Evolutionary conservation across 108 stramenopile species (phyloP), one percentile per base, ranked within the genome.

Genomic region (Skeletonema costatum): DNA sequence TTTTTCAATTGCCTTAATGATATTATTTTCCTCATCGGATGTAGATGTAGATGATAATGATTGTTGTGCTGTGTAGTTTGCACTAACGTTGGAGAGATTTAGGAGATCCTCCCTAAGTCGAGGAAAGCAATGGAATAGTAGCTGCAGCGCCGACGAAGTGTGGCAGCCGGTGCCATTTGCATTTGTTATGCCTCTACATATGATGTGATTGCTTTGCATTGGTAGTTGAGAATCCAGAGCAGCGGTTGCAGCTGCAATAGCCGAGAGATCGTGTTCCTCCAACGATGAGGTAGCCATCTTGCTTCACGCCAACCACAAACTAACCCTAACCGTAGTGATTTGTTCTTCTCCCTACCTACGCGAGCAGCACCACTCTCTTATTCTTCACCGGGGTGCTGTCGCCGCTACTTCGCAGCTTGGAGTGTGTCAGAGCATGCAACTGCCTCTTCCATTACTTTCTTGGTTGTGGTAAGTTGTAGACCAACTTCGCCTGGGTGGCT

Each of bases 131-230:
- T 74, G 74, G 33, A 66, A 74, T 36, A 74, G 29, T 19, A 74
- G 50, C 35, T 74, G 74, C 30, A 74, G 25, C 21, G 74, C 74
- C 65, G 74, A 74, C 19, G 74, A 74, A 65, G 74, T 74, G 1
- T 74, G 74, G 12, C 74, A 74, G 11, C 53, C 29, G 36, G 74
- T 74, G 16, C 65, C 65, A 25, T 66, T 33, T 21, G 19, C 12
- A 56, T 74, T 74, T 31, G 14, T 74, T 66, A 74, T 74, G 1
- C 74, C 74, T 53, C 65, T 31, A 46, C 42, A 50, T 56, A 25
- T 56, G 4, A 10, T 56, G 21, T 25, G 9, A 29, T 25, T 21
- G 25, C n/a, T 56, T 56, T 9, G 53, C 25, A n/a, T 56, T 56
- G 21, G 53, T 56, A 25, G 53, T 11, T 3, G 53, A 56, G 53